A percentile compares a stretch with the other conserved stretches of the same genome.
Conservation (phyloP, 371 early-diverging fungal genomes). For the Rhizopus sp. region DNA sequence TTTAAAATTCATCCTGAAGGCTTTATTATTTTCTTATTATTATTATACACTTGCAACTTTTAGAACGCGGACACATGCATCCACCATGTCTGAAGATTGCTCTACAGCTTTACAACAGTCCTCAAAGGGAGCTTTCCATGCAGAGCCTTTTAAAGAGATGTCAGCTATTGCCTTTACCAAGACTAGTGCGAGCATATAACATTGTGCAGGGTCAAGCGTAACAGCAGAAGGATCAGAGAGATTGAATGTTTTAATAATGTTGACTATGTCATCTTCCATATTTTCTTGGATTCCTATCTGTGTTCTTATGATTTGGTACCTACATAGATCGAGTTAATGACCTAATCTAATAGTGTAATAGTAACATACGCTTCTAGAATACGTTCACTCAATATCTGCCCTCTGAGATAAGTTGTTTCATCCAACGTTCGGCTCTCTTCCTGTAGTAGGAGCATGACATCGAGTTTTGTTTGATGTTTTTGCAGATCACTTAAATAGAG, state of each 20-base stretch:
- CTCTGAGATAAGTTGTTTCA: slow-evolving; percentile 33
- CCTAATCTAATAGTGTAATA: not conserved
- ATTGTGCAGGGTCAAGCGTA: slow-evolving; percentile 39
- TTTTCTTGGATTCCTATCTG: slow-evolving; percentile 34
- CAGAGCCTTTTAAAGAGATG: slow-evolving; percentile 13
- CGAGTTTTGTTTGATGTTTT: slow-evolving; percentile 10
- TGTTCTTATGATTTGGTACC: slow-evolving; percentile 37
- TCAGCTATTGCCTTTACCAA: slow-evolving; percentile 42
- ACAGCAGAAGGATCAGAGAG: slow-evolving; percentile 46
- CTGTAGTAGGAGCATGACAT: slow-evolving; percentile 8
- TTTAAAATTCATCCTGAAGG: no score
- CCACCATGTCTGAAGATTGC: slow-evolving; percentile 37
- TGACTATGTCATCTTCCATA: slow-evolving; percentile 47
- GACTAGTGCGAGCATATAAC: slow-evolving; percentile 51
- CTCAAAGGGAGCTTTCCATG: slow-evolving; percentile 35
- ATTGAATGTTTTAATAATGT: slow-evolving; percentile 49
- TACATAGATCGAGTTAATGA: slow-evolving; percentile 4
- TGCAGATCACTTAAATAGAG: slow-evolving; percentile 32
- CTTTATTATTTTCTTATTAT: not conserved
- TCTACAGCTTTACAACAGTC: slow-evolving; percentile 36
- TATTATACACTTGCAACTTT: slow-evolving; percentile 41
- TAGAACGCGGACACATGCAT: slow-evolving; percentile 51
- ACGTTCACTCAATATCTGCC: slow-evolving; percentile 53
- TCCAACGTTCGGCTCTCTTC: slow-evolving; percentile 23
- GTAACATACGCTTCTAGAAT: slow-evolving; percentile 48